Conservation (phyloP, 306 rosid species). For the Prunus campanulata region DNA sequence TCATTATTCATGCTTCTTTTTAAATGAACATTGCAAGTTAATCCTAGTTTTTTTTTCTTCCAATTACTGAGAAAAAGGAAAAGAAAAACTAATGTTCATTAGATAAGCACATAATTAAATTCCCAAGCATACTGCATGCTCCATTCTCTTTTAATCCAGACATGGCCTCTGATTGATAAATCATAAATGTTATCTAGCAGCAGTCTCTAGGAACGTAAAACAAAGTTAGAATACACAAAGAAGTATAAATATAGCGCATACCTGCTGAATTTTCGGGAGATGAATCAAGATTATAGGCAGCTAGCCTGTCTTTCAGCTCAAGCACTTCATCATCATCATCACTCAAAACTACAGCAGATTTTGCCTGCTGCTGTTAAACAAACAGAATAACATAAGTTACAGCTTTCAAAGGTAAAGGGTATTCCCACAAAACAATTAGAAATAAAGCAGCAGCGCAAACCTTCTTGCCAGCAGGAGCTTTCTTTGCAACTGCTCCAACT, state of each 20-base stretch:
- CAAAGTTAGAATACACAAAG: not conserved
- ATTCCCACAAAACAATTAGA: not conserved
- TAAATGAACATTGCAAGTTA: too few species aligned
- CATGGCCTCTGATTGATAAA: too few species aligned
- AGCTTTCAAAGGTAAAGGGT: not conserved
- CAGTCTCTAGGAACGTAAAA: not conserved
- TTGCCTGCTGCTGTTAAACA: slow-evolving; percentile 38
- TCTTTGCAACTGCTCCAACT: slow-evolving; percentile 53
- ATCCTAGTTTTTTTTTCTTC: too few species aligned
- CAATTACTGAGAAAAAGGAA: too few species aligned
- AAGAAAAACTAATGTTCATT: not conserved
- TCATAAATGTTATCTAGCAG: not conserved
- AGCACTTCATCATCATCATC: slow-evolving; percentile 48
- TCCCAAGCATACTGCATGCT: too few species aligned
- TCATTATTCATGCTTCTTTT: not conserved
- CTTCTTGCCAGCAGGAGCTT: slow-evolving; percentile 54
- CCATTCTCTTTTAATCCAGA: too few species aligned
- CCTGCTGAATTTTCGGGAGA: slow-evolving; percentile 68
- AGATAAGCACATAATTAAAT: too few species aligned
- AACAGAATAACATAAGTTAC: not conserved
- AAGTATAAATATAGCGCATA: slow-evolving; percentile 7
- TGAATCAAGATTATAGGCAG: slow-evolving; percentile 77
- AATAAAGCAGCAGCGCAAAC: slow-evolving; percentile 22
- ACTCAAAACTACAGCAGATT: slow-evolving; percentile 12
- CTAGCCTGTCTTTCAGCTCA: slow-evolving; percentile 88